phyloP scores from a whole-genome alignment of 257 asterid genomes.

The Echium plantagineum region DNA sequence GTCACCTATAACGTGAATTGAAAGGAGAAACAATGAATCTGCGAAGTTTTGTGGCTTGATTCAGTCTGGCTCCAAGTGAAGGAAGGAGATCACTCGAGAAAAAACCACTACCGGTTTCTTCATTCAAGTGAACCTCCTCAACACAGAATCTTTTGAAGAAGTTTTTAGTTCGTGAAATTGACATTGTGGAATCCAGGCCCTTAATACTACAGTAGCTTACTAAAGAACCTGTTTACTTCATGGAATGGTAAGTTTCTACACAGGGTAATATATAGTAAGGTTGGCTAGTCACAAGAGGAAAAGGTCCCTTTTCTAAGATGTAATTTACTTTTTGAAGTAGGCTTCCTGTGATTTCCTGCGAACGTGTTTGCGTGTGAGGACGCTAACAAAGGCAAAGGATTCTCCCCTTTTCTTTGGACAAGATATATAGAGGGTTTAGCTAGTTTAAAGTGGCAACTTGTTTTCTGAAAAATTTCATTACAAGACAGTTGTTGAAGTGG shows the following conservation, averaged over 20 bases:
- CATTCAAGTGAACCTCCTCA: conserved; percentile 35
- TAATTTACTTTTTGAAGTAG: conserved; percentile 6
- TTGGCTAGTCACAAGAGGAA: conserved; percentile 21
- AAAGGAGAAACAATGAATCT: conserved; percentile 59
- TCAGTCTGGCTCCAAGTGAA: conserved; percentile 74
- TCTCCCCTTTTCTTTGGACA: conserved; percentile 10
- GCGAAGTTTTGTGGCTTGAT: conserved; percentile 47
- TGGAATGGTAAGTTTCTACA: conserved; percentile 9
- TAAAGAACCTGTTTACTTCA: conserved; percentile 2
- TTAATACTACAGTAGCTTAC: neutral
- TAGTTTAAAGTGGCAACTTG: neutral
- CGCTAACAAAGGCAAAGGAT: conserved; percentile 13
- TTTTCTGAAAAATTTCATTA: neutral
- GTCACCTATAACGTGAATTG: conserved; percentile 53
- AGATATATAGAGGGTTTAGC: neutral
- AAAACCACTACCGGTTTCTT: conserved; percentile 33
- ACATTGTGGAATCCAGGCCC: conserved; percentile 24
- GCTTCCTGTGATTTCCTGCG: conserved; percentile 25
- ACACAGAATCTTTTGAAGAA: conserved; percentile 57
- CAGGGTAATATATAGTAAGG: conserved; percentile 29
- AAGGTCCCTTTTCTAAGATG: conserved; percentile 4
- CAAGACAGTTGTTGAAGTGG: conserved; percentile 22
- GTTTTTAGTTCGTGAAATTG: conserved; percentile 32
- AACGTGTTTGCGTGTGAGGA: conserved; percentile 24
- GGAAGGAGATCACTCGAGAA: conserved; percentile 73